These are phyloP conservation scores for Hyphopichia fennica DNA, from an alignment of 1,139 yeast genomes.

Conservation along the genomic window DNA sequence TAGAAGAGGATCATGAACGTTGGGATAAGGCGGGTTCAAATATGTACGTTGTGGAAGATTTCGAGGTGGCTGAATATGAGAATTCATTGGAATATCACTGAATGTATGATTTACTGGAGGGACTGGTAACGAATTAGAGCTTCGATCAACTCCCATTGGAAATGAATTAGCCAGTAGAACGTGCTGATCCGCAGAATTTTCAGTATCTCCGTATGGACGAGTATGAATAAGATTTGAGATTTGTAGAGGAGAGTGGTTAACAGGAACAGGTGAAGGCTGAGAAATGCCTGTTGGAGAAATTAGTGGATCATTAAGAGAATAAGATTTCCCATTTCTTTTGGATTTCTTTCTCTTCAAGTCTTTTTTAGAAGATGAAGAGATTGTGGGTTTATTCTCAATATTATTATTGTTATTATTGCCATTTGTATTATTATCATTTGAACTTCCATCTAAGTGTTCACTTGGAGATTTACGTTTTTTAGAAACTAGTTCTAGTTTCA, in stretches of 20 bases:
- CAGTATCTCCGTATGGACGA: background rate
- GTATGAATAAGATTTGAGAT: constrained; percentile 20
- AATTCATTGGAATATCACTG: background rate
- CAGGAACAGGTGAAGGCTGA: background rate
- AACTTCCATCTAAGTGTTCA: constrained; percentile 16
- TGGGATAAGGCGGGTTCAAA: background rate
- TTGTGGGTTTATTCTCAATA: too few relatives aligned
- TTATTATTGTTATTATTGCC: background rate
- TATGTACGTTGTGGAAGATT: background rate
- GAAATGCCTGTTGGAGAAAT: too few relatives aligned
- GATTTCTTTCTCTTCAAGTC: too few relatives aligned
- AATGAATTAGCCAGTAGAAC: background rate
- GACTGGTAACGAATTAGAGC: too few relatives aligned
- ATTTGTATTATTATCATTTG: constrained; percentile 11
- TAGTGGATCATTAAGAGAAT: background rate
- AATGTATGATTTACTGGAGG: background rate
- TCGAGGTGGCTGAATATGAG: too few relatives aligned
- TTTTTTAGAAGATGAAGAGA: too few relatives aligned
- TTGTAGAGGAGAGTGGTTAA: constrained; percentile 7
- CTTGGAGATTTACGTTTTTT: background rate
- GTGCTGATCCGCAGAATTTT: background rate
- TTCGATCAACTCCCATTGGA: too few relatives aligned
- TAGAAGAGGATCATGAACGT: background rate
- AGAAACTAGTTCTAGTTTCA: constrained; percentile 1
- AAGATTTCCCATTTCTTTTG: background rate